Evolutionary conservation across 768 basidiomycete species (phyloP).

Genomic region (Serendipita indica): DNA sequence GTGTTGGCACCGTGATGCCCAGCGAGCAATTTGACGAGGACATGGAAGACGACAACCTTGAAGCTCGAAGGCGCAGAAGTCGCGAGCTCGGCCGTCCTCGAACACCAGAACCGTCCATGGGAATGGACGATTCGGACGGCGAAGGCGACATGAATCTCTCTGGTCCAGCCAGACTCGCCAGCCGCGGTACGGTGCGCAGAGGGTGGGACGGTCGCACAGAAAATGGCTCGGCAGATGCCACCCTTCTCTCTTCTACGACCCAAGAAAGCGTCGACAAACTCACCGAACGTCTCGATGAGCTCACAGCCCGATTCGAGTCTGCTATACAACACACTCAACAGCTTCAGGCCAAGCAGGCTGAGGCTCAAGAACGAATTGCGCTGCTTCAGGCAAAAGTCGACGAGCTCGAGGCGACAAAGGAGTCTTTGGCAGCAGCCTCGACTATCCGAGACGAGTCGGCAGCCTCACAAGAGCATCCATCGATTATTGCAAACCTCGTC

Average conservation of each 20-base stretch:
- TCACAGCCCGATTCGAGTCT: conserved; percentile 58
- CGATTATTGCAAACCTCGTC: conserved; percentile 37
- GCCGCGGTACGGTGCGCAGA: conserved; percentile 15
- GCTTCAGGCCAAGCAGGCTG: conserved; percentile 62
- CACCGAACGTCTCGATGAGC: conserved; percentile 40
- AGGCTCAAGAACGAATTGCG: conserved; percentile 60
- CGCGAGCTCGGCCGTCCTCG: conserved; percentile 52
- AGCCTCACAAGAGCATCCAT: conserved; percentile 14
- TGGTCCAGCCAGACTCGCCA: conserved; percentile 17
- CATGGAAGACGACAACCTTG: conserved; percentile 16
- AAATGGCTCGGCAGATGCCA: conserved; percentile 12
- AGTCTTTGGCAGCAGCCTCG: background rate
- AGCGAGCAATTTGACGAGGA: conserved; percentile 26
- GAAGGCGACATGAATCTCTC: conserved; percentile 11
- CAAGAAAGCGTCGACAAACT: conserved; percentile 32
- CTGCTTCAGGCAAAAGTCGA: conserved; percentile 53
- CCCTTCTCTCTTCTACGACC: conserved; percentile 15
- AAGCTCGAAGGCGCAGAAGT: conserved; percentile 27
- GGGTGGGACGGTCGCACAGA: background rate
- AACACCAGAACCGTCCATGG: conserved; percentile 68
- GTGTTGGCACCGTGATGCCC: conserved; percentile 54
- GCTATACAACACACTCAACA: conserved; percentile 58
- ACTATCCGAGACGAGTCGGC: conserved; percentile 11
- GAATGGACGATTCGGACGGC: conserved; percentile 31
- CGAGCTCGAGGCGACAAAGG: conserved; percentile 29